Evolutionary conservation across 768 basidiomycete genomes (phyloP), one percentile per base, ranked within the genome.

Genomic region (Fistulinella prunicolor): DNA sequence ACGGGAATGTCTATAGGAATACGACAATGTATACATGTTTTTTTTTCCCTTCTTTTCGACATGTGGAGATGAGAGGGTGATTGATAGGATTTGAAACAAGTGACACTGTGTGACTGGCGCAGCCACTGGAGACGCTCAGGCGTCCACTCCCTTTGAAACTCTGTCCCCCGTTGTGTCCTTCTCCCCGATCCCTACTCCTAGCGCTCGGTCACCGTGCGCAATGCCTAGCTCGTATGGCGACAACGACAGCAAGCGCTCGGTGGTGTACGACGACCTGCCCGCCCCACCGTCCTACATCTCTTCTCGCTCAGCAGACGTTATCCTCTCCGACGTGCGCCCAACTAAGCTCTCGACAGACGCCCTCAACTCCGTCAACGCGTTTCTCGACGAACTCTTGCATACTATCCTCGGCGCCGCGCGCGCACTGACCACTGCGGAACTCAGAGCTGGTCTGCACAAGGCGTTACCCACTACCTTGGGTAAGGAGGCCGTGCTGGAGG

Each of bases 301-400:
- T 22, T 68, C 82, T 13, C 81, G 83, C 55, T 92, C 90, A 28
- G 91, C 93, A 38, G 91, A 95, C 69, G 82, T 91, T 53, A 86
- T 96, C 61, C 83, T 97, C 44, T 92, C 89, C 50, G 94, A 97
- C 59, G 81, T 94, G 46, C 85, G 94, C 17, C 90, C 91, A n/a
- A 94, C 90, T 56, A 86, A 83, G 64, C 80, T 95, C 69, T 82
- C 84, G 54, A 62, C 75, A 17, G 83, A 92, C 44, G 86, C 89
- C n/a, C 81, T 96, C 40, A 74, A 73, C 50, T 77, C 79, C 50
- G 79, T 93, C 72, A 94, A 94, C 66, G 79, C 82, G 52, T 70
- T 91, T 38, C 77, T 94, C 50, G 92, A 94, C 70, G 92, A 94
- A 68, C 78, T 93, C 50, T 74, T 94, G 42, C 81, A 82, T 70